Conservation (phyloP, 208 protist species). For the Leishmania braziliensis region DNA sequence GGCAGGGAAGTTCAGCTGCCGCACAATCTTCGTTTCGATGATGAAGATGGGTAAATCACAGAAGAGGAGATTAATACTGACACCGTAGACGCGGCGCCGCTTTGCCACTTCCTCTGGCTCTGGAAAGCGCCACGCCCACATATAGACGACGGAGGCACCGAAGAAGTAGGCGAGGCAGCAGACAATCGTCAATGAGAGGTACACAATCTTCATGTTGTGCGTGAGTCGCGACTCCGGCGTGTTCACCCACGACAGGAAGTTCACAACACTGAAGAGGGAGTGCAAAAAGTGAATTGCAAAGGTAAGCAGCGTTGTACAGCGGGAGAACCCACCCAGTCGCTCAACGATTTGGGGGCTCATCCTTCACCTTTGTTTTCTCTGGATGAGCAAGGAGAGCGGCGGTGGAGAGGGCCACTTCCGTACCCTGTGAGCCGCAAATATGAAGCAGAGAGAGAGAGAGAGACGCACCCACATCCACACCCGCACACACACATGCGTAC, state of each 20-base stretch:
- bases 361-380: neutral
- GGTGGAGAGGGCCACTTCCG: neutral
- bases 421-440: neutral
- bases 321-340: conserved; percentile 56
- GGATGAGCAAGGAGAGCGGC: neutral
- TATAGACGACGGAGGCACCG: conserved; percentile 82
- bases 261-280: conserved; percentile 69
- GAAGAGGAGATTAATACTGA: conserved; percentile 74
- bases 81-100: conserved; percentile 79
- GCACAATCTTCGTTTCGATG: conserved; percentile 79
- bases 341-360: conserved; percentile 56
- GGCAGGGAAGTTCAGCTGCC: conserved; percentile 50
- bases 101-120: conserved; percentile 88
- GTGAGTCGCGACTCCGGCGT: conserved; percentile 34
- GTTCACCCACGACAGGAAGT: conserved; percentile 70
- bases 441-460: neutral
- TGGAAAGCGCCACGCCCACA: conserved; percentile 91
- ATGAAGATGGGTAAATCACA: conserved; percentile 85
- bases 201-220: conserved; percentile 34
- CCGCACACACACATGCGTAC: neutral
- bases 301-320: conserved; percentile 73
- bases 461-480: neutral
- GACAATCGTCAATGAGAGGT: conserved; percentile 75
- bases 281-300: conserved; percentile 84
- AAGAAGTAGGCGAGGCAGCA: conserved; percentile 71